Evolutionary conservation across 768 basidiomycete genomes (phyloP).

Genomic region (Suillus alpinus): DNA sequence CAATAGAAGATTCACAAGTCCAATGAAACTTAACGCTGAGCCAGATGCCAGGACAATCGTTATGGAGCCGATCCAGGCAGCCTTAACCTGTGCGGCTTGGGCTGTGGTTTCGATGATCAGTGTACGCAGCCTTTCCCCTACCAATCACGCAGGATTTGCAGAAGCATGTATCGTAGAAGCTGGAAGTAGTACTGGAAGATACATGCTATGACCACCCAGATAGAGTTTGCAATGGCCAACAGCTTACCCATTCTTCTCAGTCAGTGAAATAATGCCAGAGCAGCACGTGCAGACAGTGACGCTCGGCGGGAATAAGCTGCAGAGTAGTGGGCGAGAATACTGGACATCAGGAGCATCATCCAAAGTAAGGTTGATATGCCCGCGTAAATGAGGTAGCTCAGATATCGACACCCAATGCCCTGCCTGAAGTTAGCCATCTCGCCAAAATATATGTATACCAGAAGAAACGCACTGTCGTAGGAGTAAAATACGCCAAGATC

Average conservation of each 20-base stretch:
- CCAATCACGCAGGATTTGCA: conserved; percentile 16
- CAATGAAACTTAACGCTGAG: too few relatives aligned
- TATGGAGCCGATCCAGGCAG: neutral
- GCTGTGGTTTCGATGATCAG: neutral
- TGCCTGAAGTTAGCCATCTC: neutral
- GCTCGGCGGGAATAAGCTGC: neutral
- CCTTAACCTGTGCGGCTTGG: neutral
- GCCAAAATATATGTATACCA: neutral
- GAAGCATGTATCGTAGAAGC: conserved; percentile 19
- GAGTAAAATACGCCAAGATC: conserved; percentile 20
- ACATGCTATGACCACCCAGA: conserved; percentile 17
- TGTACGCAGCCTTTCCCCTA: neutral
- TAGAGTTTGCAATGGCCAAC: conserved; percentile 17
- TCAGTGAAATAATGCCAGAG: neutral
- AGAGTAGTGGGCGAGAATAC: conserved; percentile 3
- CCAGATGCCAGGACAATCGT: neutral
- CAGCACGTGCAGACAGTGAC: neutral
- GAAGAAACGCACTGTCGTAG: conserved; percentile 13
- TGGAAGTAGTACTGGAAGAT: conserved; percentile 21
- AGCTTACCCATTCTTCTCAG: conserved; percentile 17
- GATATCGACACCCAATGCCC: conserved; percentile 23
- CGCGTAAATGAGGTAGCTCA: conserved; percentile 19
- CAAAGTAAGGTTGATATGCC: conserved; percentile 18
- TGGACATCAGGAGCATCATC: conserved; percentile 15
- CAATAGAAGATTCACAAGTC: too few relatives aligned